phyloP scores from a whole-genome alignment of 2,329 filamentous ascomycete species.

The Alternaria sp. region DNA sequence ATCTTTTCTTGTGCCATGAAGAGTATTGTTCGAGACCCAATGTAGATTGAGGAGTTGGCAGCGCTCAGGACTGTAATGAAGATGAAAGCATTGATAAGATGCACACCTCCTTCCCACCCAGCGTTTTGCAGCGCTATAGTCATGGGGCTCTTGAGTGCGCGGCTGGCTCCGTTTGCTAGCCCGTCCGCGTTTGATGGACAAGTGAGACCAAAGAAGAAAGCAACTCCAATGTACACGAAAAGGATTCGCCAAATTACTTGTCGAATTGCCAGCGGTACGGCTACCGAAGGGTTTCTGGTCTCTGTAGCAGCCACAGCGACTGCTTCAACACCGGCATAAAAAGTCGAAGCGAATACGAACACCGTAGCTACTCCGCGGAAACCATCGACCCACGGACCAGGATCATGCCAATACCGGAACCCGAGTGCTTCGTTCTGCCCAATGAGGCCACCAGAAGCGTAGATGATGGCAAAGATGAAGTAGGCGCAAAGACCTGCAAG shows the following conservation, averaged over 20 bases:
- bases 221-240: slow-evolving; percentile 56
- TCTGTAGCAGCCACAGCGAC: slow-evolving; percentile 50
- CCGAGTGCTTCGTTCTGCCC: slow-evolving; percentile 44
- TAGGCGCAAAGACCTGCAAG: slow-evolving; percentile 50
- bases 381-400: slow-evolving; percentile 53
- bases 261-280: slow-evolving; percentile 59
- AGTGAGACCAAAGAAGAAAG: slow-evolving; percentile 66
- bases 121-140: slow-evolving; percentile 69
- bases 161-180: slow-evolving; percentile 68
- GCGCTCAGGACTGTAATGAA: slow-evolving; percentile 70
- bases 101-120: slow-evolving; percentile 75
- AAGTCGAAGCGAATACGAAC: slow-evolving; percentile 56
- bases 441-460: slow-evolving; percentile 43
- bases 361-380: slow-evolving; percentile 54
- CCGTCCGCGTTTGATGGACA: slow-evolving; percentile 73
- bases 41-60: slow-evolving; percentile 77
- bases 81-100: slow-evolving; percentile 74
- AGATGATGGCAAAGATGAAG: slow-evolving; percentile 55
- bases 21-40: slow-evolving; percentile 76
- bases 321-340: slow-evolving; percentile 51
- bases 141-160: slow-evolving; percentile 68
- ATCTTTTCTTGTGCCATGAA: slow-evolving; percentile 79
- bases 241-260: slow-evolving; percentile 56
- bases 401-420: slow-evolving; percentile 52
- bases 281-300: slow-evolving; percentile 55